Conservation (phyloP, 2,329 filamentous ascomycete genomes). For the Domatiomyces globalis region DNA sequence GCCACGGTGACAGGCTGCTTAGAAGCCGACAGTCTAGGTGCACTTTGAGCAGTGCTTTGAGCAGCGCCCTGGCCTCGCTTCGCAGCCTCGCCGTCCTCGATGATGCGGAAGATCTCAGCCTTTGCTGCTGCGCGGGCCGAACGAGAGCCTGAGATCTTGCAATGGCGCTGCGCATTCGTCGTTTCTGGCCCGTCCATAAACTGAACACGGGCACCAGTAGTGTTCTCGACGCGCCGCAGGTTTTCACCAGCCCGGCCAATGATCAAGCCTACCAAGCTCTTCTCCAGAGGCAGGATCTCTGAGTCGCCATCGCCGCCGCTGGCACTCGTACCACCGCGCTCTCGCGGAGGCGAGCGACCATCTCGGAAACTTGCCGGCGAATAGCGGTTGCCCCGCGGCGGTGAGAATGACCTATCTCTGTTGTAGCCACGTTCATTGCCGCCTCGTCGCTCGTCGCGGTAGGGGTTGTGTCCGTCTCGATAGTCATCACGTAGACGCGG, state of each 20-base stretch:
- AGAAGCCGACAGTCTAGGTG: conserved; percentile 9
- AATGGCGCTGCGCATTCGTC: conserved; percentile 61
- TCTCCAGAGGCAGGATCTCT: conserved; percentile 77
- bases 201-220: conserved; percentile 72
- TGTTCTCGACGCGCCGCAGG: conserved; percentile 66
- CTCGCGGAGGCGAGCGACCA: conserved; percentile 43
- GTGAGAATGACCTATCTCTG: conserved; percentile 61
- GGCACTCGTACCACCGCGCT: conserved; percentile 5
- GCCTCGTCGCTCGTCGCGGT: conserved; percentile 66
- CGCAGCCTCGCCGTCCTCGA: conserved; percentile 65
- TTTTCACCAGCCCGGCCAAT: conserved; percentile 87
- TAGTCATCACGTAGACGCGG: conserved; percentile 54
- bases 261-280: conserved; percentile 73
- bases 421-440: conserved; percentile 42
- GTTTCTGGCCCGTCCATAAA: conserved; percentile 65
- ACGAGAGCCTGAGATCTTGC: conserved; percentile 66
- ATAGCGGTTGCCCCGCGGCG: conserved; percentile 41
- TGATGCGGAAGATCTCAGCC: conserved; percentile 70
- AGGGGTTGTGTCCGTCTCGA: conserved; percentile 66
- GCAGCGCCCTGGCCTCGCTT: conserved; percentile 18
- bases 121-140: conserved; percentile 63
- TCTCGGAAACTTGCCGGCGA: conserved; percentile 22
- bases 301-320: conserved; percentile 49
- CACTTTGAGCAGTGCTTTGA: background rate
- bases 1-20: conserved; percentile 10